phyloP scores from a whole-genome alignment of 2,329 filamentous ascomycete genomes.

The Pleochaeta shiraiana region DNA sequence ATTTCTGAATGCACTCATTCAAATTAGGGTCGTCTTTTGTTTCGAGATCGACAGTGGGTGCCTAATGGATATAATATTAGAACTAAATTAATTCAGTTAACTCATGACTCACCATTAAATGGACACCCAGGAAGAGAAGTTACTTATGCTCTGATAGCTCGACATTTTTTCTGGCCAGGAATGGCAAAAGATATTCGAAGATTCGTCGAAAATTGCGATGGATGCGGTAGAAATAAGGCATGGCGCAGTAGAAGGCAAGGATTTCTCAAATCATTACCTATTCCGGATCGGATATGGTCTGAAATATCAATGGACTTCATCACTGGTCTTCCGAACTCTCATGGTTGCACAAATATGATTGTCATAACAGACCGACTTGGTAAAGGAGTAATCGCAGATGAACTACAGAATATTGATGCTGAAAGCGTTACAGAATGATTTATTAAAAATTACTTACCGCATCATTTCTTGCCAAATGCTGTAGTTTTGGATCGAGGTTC shows the following conservation, averaged over 20 bases:
- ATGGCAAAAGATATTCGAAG: not conserved
- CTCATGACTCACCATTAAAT: not conserved
- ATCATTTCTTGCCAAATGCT: not conserved
- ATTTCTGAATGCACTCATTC: too few species aligned
- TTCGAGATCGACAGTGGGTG: too few species aligned
- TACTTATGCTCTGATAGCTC: not conserved
- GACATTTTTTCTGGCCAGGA: not conserved
- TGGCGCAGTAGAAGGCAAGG: not conserved
- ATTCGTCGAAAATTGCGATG: not conserved
- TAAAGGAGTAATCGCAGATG: not conserved
- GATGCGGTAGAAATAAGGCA: not conserved
- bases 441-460: not conserved
- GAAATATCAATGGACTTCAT: slow-evolving; percentile 6
- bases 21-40: too few species aligned
- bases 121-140: not conserved
- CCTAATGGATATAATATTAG: too few species aligned
- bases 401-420: not conserved
- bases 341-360: not conserved
- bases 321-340: not conserved
- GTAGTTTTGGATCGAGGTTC: not conserved
- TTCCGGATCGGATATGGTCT: slow-evolving; percentile 2
- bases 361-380: not conserved
- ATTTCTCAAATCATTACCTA: slow-evolving; percentile 2
- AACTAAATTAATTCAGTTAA: slow-evolving; percentile 8
- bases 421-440: not conserved